Percentiles rank a stretch among this genome's conserved stretches.
Evolutionary conservation across 306 rosid species (phyloP).

Genomic region (Adenanthera pavonina): DNA sequence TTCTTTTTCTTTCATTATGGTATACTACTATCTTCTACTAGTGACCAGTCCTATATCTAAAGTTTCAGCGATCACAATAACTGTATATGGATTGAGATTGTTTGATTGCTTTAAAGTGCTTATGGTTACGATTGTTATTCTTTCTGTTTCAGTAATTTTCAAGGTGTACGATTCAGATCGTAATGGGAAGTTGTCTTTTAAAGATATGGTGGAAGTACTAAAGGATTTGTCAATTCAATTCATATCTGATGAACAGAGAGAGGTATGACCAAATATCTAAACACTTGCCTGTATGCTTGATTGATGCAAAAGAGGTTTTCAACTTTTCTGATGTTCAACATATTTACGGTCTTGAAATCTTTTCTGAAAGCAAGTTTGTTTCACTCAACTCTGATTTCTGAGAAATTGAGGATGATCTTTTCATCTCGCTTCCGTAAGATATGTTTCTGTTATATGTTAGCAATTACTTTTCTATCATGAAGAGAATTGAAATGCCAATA

Average conservation of each 20-base stretch:
- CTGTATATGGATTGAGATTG: not conserved
- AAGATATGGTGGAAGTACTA: constrained; percentile 78
- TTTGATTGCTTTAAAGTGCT: constrained; percentile 27
- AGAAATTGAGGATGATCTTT: not conserved
- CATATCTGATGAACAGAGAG: constrained; percentile 88
- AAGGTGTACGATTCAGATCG: constrained; percentile 78
- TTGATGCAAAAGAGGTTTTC: not conserved
- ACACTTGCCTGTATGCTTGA: not conserved
- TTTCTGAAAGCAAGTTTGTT: not conserved
- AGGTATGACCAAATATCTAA: constrained; percentile 52
- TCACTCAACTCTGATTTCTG: constrained; percentile 12
- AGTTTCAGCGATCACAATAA: not conserved
- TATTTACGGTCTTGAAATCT: not conserved
- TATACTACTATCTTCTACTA: not conserved
- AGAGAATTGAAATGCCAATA: not conserved
- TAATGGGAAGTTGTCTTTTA: constrained; percentile 82
- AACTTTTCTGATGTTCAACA: no score
- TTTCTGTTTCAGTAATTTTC: constrained; percentile 70
- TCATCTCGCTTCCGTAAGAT: not conserved
- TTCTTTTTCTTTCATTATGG: no score
- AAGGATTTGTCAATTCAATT: constrained; percentile 84
- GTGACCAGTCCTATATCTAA: not conserved
- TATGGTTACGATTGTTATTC: not conserved
- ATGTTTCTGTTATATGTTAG: constrained; percentile 11
- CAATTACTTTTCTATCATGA: no score